These are phyloP conservation scores for Populus hybrid DNA, from an alignment of 441 rosid genomes.

Conservation along the genomic window DNA sequence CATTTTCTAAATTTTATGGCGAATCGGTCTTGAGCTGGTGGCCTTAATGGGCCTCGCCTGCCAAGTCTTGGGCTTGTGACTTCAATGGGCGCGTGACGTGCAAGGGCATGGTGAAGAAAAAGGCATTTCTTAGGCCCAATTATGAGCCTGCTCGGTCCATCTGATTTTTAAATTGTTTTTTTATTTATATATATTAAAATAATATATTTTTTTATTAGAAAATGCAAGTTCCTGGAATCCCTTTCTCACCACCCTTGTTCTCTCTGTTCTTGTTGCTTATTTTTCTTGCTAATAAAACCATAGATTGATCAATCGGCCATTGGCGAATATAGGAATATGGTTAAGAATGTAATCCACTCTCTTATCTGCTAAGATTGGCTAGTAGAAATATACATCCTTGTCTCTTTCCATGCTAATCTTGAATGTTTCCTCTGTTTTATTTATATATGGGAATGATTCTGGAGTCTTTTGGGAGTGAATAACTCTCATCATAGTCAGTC, in stretches of 20 bases:
- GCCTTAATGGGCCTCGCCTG: not conserved
- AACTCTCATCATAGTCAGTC: no score
- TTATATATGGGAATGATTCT: no score
- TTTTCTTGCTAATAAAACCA: not conserved
- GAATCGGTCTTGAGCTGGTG: not conserved
- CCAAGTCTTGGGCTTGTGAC: not conserved
- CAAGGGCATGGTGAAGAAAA: not conserved
- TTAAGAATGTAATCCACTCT: not conserved
- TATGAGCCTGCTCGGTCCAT: not conserved
- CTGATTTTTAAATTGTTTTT: no score
- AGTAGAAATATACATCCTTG: not conserved
- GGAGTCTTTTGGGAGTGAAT: no score
- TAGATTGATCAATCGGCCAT: not conserved
- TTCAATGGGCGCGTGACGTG: not conserved
- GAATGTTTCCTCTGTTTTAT: not conserved
- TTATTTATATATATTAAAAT: no score
- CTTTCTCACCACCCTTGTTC: not conserved
- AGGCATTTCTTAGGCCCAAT: not conserved
- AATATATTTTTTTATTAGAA: not conserved
- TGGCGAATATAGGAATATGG: not conserved
- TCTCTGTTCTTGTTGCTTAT: not conserved
- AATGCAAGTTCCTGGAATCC: not conserved
- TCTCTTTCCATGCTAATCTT: not conserved
- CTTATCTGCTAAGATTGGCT: not conserved
- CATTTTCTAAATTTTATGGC: not conserved